Conservation (phyloP, 2,329 filamentous ascomycete genomes). For the Neonectria punicea region DNA sequence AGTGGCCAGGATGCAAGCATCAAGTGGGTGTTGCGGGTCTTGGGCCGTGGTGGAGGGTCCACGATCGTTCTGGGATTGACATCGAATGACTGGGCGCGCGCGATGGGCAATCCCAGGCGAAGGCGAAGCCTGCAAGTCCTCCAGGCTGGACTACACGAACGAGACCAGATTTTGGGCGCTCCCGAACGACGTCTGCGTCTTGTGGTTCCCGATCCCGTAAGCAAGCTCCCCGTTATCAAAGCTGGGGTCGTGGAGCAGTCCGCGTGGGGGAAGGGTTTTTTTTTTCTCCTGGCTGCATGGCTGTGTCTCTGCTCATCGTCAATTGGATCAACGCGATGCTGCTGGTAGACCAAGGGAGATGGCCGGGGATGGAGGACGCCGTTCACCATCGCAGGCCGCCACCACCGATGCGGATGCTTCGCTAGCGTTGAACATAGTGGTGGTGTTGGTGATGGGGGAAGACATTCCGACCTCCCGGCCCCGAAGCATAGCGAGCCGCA, state of each 20-base stretch:
- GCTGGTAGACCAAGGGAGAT: background rate
- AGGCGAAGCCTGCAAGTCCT: background rate
- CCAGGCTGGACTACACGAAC: background rate
- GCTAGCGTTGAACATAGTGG: conserved; percentile 5
- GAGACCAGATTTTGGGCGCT: conserved; percentile 10
- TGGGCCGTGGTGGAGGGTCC: conserved; percentile 20
- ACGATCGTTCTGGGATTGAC: conserved; percentile 22
- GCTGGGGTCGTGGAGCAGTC: conserved; percentile 21
- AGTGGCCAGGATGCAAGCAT: conserved; percentile 29
- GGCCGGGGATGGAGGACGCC: conserved; percentile 20
- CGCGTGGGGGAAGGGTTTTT: conserved; percentile 36
- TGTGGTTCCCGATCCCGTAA: conserved; percentile 11
- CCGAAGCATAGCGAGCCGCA: conserved; percentile 2
- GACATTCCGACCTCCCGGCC: background rate
- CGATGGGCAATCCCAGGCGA: background rate
- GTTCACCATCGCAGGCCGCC: conserved; percentile 22
- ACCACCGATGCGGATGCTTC: conserved; percentile 18
- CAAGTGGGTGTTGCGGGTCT: conserved; percentile 37
- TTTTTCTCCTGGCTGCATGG: conserved; percentile 2
- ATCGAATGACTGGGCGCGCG: conserved; percentile 18
- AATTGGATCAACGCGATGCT: conserved; percentile 10
- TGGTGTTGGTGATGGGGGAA: conserved; percentile 1
- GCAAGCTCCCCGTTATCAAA: conserved; percentile 32
- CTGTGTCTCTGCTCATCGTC: background rate
- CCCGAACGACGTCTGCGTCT: conserved; percentile 3